Percentiles rank a stretch among this genome's conserved stretches.
phyloP scores from a whole-genome alignment of 164 flowering plant genomes.

The Euptelea pleiosperma region DNA sequence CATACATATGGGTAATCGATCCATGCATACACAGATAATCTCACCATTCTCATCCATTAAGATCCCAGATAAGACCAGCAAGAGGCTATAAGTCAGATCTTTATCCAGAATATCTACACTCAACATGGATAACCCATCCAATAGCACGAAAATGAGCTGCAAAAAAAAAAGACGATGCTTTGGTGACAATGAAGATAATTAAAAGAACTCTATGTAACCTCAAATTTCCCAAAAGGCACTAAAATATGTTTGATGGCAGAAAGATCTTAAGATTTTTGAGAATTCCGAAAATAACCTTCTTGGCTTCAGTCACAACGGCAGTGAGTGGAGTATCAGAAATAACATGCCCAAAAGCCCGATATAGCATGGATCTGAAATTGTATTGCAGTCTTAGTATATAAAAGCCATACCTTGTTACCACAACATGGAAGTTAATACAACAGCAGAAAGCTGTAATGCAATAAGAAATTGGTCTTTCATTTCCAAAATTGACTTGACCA shows the following conservation, averaged over 20 bases:
- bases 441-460: neutral
- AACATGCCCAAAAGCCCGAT: conserved; percentile 69
- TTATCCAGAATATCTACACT: conserved; percentile 50
- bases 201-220: neutral
- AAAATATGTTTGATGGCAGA: neutral
- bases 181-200: neutral
- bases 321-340: conserved; percentile 60
- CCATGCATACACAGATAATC: conserved; percentile 8
- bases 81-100: conserved; percentile 57
- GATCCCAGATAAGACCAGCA: conserved; percentile 77
- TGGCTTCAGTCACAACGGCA: conserved; percentile 64
- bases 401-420: neutral
- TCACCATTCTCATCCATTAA: conserved; percentile 80
- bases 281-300: conserved; percentile 42
- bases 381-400: conserved; percentile 2
- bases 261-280: neutral
- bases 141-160: conserved; percentile 66
- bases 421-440: neutral
- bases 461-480: neutral
- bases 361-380: conserved; percentile 57
- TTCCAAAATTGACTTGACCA: too few relatives aligned
- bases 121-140: conserved; percentile 50
- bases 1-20: neutral
- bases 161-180: conserved; percentile 4
- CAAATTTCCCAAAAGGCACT: neutral